phyloP scores from a whole-genome alignment of 495 filamentous ascomycete species.

The Penicillium paradoxum region DNA sequence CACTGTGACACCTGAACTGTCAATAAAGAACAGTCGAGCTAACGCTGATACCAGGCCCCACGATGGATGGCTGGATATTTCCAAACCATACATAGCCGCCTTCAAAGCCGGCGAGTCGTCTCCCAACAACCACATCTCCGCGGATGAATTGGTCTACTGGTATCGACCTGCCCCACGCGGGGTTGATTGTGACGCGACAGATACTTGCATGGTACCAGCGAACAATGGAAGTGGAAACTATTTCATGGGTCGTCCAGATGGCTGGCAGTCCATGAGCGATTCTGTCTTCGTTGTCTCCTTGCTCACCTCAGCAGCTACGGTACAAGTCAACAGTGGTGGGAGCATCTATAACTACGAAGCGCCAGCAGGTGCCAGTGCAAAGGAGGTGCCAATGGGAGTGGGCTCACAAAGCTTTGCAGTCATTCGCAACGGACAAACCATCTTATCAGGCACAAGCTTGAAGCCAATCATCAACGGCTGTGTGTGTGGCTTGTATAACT shows the following conservation, averaged over 20 bases:
- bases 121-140: conserved; percentile 28
- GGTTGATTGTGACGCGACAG: conserved; percentile 28
- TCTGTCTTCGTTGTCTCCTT: conserved; percentile 52
- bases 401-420: conserved; percentile 49
- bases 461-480: conserved; percentile 45
- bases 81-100: conserved; percentile 51
- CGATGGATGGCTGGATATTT: conserved; percentile 35
- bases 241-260: conserved; percentile 48
- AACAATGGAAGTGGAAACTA: conserved; percentile 38
- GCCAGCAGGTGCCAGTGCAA: conserved; percentile 45
- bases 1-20: background rate
- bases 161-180: conserved; percentile 40
- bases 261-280: conserved; percentile 43
- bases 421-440: conserved; percentile 32
- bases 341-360: conserved; percentile 29
- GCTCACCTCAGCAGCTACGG: conserved; percentile 39
- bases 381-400: conserved; percentile 45
- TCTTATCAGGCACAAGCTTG: conserved; percentile 46
- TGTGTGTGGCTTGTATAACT: conserved; percentile 48
- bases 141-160: conserved; percentile 43
- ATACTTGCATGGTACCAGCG: conserved; percentile 34
- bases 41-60: conserved; percentile 22
- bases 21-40: background rate
- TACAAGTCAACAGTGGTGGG: conserved; percentile 45
- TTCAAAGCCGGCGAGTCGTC: conserved; percentile 48